phyloP scores from a whole-genome alignment of 352 stramenopile genomes.

The Pythium brassicae region DNA sequence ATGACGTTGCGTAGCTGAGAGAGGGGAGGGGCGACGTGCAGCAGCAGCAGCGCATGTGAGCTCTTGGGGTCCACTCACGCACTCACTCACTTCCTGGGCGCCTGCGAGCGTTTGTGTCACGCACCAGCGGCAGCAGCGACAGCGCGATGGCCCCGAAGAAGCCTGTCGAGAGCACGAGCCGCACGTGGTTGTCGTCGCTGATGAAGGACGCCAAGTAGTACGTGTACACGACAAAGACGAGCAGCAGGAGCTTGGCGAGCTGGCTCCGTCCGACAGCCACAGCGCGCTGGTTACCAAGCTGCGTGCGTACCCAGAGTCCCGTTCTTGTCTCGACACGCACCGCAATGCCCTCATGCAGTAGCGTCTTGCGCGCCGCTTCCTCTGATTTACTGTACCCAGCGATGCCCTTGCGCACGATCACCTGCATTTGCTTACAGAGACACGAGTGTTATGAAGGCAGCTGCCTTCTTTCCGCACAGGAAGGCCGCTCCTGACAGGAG shows the following conservation, averaged over 20 bases:
- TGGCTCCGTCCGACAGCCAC: not conserved
- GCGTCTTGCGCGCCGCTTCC: conserved; percentile 47
- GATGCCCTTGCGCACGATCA: conserved; percentile 59
- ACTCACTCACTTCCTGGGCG: too few species aligned
- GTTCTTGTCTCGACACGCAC: conserved; percentile 16
- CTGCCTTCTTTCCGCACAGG: too few species aligned
- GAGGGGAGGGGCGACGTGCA: not conserved
- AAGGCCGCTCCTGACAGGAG: too few species aligned
- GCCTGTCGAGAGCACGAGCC: conserved; percentile 54
- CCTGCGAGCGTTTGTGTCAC: too few species aligned
- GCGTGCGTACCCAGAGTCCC: too few species aligned
- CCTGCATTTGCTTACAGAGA: too few species aligned
- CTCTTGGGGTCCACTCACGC: too few species aligned
- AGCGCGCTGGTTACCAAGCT: not conserved
- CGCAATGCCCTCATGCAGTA: conserved; percentile 64
- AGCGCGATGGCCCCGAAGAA: conserved; percentile 69
- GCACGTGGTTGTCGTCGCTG: conserved; percentile 42
- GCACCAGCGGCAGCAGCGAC: conserved; percentile 49
- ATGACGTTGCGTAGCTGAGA: conserved; percentile 62
- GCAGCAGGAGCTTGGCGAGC: conserved; percentile 64
- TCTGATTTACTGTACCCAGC: conserved; percentile 63
- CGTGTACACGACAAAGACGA: conserved; percentile 71
- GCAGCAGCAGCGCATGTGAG: not conserved
- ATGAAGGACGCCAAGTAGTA: conserved; percentile 60
- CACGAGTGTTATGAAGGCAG: not conserved